Base-by-base conservation (phyloP, 352 stramenopile species). In the Saprolegnia diclina region DNA sequence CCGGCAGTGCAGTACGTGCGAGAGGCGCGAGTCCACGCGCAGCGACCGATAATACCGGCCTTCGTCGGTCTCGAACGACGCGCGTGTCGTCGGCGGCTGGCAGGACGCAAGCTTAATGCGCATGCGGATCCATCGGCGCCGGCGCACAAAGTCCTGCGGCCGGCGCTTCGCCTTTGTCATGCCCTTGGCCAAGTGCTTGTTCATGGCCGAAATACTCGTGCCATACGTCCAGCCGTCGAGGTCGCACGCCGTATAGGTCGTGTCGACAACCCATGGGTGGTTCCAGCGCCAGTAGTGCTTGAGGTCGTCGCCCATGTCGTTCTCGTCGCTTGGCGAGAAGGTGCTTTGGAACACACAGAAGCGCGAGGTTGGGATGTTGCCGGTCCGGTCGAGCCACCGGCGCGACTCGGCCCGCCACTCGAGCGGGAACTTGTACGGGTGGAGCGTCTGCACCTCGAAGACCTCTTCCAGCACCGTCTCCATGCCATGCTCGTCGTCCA, bases 221-320 rank as follows among this genome's bases (percentile, higher is more conserved):
- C 87, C 87, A 75, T 95, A 95, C 56, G 77, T 83, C 87, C 87
- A 95, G 40, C 84, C 85, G 72, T 95, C 83, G 45, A 91, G 81
- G 53, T 94, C 86, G 65, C 86, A 92, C 71, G 88, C 77, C 54
- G 85, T 88, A 69, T 91, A 94, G 64, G 90, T 81, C 50, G 77
- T 72, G 53, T 92, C 86, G 9, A 78, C 76, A 22, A 90, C 73
- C 86, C 86, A 94, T 14, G 75, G 73, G 65, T 92, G 83, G 55
- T 80, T 89, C 86, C 86, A 94, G 78, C 90, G 89, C 86, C 86
- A 94, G 44, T 91, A 81, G 44, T 67, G 50, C 19, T 75, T 90
- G 35, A 37, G 22, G 48, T 61, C 46, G 42, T 69, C 63, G 11
- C 16, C 32, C 59, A 66, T 66, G 18, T 69, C 46, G 42, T 42